Evolutionary conservation across 495 filamentous ascomycete genomes (phyloP).

Genomic region (Trichodelitschia bisporula): DNA sequence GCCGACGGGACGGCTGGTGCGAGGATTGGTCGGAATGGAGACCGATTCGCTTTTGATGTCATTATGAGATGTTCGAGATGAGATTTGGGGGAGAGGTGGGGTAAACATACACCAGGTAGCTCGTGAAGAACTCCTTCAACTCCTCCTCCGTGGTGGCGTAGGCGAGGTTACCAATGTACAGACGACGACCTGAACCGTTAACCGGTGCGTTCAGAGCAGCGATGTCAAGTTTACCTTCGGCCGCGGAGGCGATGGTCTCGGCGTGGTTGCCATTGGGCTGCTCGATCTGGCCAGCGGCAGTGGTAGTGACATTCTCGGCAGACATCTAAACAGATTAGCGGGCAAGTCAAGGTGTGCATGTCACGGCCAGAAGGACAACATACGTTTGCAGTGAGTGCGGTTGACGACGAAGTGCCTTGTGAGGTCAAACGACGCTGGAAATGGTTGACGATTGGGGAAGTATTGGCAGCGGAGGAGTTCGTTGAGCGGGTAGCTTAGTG

Average conservation of each 20-base stretch:
- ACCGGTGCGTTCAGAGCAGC: constrained; percentile 26
- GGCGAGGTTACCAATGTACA: constrained; percentile 99
- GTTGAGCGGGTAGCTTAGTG: too few species aligned
- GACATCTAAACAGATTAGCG: too few species aligned
- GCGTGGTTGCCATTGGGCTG: too few species aligned
- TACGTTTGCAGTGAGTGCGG: too few species aligned
- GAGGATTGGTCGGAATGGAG: constrained; percentile 97
- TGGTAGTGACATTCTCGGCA: constrained; percentile 86
- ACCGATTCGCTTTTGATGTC: constrained; percentile 56
- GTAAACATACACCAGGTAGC: constrained; percentile 78
- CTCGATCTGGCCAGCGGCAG: constrained; percentile 95
- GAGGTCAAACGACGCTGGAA: too few species aligned
- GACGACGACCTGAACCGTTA: constrained; percentile 85
- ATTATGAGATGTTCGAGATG: constrained; percentile 5
- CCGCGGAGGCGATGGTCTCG: too few species aligned
- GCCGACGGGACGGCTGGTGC: constrained; percentile 89
- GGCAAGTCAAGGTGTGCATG: not conserved
- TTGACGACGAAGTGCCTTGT: too few species aligned
- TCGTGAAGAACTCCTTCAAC: constrained; percentile 97
- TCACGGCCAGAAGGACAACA: constrained; percentile 24
- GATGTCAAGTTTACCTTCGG: not conserved
- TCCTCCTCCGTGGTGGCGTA: constrained; percentile 99
- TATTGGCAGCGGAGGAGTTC: too few species aligned
- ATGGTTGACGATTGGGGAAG: too few species aligned
- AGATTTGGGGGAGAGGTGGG: not conserved